A percentile compares a stretch with the other conserved stretches of the same genome.
phyloP scores from a whole-genome alignment of 1,139 yeast genomes.

The Candida anutae region DNA sequence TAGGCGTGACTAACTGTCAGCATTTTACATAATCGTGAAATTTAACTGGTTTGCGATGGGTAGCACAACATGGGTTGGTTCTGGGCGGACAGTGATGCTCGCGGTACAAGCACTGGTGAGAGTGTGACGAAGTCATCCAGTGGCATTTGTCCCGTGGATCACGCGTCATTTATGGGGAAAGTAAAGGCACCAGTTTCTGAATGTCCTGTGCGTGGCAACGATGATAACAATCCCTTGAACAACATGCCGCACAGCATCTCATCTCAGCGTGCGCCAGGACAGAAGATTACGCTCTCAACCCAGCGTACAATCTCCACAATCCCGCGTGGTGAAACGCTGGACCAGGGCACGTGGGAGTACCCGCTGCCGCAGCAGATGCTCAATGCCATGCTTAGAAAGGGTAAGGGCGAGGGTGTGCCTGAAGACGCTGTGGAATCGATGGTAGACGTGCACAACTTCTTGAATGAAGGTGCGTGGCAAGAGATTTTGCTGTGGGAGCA shows the following conservation, averaged over 20 bases:
- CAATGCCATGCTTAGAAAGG: slow-evolving; percentile 93
- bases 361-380: slow-evolving; percentile 99
- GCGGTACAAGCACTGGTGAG: slow-evolving; percentile 32
- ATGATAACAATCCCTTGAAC: slow-evolving; percentile 64
- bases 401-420: slow-evolving; percentile 77
- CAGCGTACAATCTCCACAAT: slow-evolving; percentile 78
- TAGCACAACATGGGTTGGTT: slow-evolving; percentile 77
- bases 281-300: slow-evolving; percentile 67
- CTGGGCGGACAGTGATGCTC: slow-evolving; percentile 46
- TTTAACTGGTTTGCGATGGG: no score
- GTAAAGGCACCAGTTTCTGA: slow-evolving; percentile 1
- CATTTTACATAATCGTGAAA: no score
- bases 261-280: slow-evolving; percentile 70
- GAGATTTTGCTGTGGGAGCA: slow-evolving; percentile 91
- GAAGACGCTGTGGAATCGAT: slow-evolving; percentile 94
- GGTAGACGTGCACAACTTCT: slow-evolving; percentile 95
- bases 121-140: slow-evolving; percentile 16
- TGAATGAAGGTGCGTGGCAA: slow-evolving; percentile 97
- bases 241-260: slow-evolving; percentile 80
- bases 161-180: slow-evolving; percentile 3
- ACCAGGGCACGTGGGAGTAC: slow-evolving; percentile 87
- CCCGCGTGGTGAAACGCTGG: slow-evolving; percentile 68
- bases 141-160: slow-evolving; percentile 16
- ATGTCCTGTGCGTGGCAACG: slow-evolving; percentile 21
- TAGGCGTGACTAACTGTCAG: no score